A percentile compares a stretch with the other conserved stretches of the same genome.
These are phyloP conservation scores for Lumnitzera littorea DNA, from an alignment of 345 rosid species.

Conservation along the genomic window DNA sequence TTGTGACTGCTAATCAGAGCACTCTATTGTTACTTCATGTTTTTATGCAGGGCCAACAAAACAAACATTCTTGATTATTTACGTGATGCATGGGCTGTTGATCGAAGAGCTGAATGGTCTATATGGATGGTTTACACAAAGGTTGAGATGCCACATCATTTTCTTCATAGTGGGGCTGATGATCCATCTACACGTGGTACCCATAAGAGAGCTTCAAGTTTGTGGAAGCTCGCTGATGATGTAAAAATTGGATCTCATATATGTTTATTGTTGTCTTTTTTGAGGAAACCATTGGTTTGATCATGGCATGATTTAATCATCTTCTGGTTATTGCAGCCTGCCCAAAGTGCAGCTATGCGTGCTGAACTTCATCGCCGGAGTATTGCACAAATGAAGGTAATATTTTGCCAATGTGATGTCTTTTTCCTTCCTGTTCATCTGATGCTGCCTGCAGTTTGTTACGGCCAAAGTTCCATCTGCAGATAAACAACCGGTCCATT, in stretches of 20 bases:
- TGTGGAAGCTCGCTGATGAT: conserved; percentile 62
- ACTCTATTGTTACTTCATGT: not conserved
- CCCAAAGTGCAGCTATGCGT: conserved; percentile 69
- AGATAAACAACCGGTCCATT: conserved; percentile 79
- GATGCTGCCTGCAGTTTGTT: too few species aligned
- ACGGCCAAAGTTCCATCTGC: conserved; percentile 11
- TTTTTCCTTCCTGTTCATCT: not conserved
- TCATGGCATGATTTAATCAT: conserved; percentile 2
- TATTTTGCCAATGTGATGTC: conserved; percentile 11
- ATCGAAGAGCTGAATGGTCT: conserved; percentile 94
- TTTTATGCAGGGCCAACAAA: conserved; percentile 51
- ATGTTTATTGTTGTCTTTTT: conserved; percentile 11
- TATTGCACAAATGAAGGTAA: conserved; percentile 93
- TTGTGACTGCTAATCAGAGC: conserved; percentile 2
- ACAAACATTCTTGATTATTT: conserved; percentile 55
- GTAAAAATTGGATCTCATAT: conserved; percentile 22
- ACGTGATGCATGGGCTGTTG: conserved; percentile 65
- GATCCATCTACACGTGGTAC: conserved; percentile 46
- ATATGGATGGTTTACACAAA: conserved; percentile 96
- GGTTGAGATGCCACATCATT: conserved; percentile 94
- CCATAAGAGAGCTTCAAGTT: conserved; percentile 52
- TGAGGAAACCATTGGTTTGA: not conserved
- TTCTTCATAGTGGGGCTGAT: conserved; percentile 64
- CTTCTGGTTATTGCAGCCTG: conserved; percentile 47
- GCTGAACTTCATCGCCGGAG: conserved; percentile 97